These are phyloP conservation scores for Blastobotrys terrestris DNA, from an alignment of 805 yeast species.

Conservation along the genomic window DNA sequence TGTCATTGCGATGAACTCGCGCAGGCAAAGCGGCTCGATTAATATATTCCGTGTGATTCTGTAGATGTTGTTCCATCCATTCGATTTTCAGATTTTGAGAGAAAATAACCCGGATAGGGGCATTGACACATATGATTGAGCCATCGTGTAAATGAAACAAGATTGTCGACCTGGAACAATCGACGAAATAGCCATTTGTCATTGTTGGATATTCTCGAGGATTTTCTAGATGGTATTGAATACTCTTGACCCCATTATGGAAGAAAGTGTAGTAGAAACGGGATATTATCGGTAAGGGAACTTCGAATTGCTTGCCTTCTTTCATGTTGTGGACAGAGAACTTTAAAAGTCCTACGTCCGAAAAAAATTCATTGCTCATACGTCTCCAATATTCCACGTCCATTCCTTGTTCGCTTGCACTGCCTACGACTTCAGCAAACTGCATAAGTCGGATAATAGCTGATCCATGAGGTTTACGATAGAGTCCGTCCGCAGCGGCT, in stretches of 20 bases:
- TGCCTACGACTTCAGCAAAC: slow-evolving; percentile 42
- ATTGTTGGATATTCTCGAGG: slow-evolving; percentile 50
- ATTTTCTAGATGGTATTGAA: slow-evolving; percentile 41
- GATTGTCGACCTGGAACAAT: slow-evolving; percentile 44
- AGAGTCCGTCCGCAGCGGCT: slow-evolving; percentile 9
- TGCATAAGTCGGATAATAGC: slow-evolving; percentile 48
- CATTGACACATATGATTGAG: slow-evolving; percentile 55
- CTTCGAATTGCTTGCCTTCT: slow-evolving; percentile 54
- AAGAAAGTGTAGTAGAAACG: slow-evolving; percentile 49
- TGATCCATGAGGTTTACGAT: slow-evolving; percentile 27
- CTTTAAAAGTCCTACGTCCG: slow-evolving; percentile 44
- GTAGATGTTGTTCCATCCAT: slow-evolving; percentile 57
- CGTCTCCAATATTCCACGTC: slow-evolving; percentile 46
- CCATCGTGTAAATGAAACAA: slow-evolving; percentile 62
- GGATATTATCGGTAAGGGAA: slow-evolving; percentile 60
- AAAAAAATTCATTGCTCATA: slow-evolving; percentile 45
- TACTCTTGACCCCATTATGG: slow-evolving; percentile 44
- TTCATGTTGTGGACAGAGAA: slow-evolving; percentile 38
- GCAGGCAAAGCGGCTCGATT: slow-evolving; percentile 11
- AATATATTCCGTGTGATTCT: slow-evolving; percentile 37
- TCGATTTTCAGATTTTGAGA: slow-evolving; percentile 61
- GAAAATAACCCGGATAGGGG: slow-evolving; percentile 56
- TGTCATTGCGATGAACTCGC: slow-evolving; percentile 3
- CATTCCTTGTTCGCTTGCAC: slow-evolving; percentile 38
- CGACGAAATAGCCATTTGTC: slow-evolving; percentile 48